phyloP scores from a whole-genome alignment of 495 filamentous ascomycete species.

The Aspergillus homomorphus region DNA sequence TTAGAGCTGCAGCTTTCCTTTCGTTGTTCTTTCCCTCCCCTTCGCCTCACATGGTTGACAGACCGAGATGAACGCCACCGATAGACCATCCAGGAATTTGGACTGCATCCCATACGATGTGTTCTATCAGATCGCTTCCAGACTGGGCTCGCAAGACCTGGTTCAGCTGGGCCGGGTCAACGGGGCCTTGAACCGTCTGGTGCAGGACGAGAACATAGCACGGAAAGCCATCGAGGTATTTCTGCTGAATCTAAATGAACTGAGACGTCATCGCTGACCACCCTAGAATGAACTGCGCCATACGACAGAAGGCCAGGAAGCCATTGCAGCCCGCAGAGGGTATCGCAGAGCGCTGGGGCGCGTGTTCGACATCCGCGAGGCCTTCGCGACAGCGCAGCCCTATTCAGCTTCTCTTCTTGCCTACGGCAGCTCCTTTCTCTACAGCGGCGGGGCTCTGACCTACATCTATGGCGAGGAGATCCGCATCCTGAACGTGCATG shows the following conservation, averaged over 20 bases:
- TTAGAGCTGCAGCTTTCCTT: neutral
- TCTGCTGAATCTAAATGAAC: slow-evolving; percentile 1
- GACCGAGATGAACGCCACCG: slow-evolving; percentile 14
- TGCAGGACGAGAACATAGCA: slow-evolving; percentile 61
- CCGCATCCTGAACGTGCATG: slow-evolving; percentile 62
- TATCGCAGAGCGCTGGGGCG: slow-evolving; percentile 57
- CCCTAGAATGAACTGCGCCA: slow-evolving; percentile 51
- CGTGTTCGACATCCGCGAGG: slow-evolving; percentile 57
- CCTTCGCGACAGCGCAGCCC: slow-evolving; percentile 60
- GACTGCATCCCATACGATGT: slow-evolving; percentile 61
- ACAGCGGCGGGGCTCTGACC: slow-evolving; percentile 60
- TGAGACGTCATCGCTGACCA: slow-evolving; percentile 14
- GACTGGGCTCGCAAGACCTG: slow-evolving; percentile 42
- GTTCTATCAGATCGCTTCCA: slow-evolving; percentile 52
- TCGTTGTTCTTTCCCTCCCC: neutral
- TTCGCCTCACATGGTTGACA: slow-evolving; percentile 3
- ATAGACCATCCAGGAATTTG: slow-evolving; percentile 25
- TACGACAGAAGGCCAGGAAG: slow-evolving; percentile 57
- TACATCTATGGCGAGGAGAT: slow-evolving; percentile 57
- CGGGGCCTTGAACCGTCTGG: slow-evolving; percentile 48
- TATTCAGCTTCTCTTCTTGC: slow-evolving; percentile 60
- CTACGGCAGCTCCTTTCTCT: slow-evolving; percentile 59
- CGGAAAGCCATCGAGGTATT: slow-evolving; percentile 57
- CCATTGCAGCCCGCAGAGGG: slow-evolving; percentile 38
- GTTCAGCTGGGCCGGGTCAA: slow-evolving; percentile 49